phyloP scores from a whole-genome alignment of 179 eudicot species.

The Corrigiola litoralis region DNA sequence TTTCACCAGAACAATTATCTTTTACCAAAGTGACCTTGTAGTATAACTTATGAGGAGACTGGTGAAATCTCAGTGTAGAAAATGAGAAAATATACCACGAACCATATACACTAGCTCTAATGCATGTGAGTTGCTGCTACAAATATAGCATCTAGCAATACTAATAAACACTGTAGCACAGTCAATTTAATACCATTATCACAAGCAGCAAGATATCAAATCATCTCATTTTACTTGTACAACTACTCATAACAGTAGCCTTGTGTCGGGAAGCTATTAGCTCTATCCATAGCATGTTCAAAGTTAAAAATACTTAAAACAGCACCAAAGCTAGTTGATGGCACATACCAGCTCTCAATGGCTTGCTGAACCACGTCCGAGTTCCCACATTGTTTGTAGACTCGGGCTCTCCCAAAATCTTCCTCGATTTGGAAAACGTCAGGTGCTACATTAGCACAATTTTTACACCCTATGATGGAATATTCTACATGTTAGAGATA shows the following conservation, averaged over 20 bases:
- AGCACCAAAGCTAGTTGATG: background rate
- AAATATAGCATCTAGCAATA: too few species aligned
- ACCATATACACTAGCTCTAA: too few species aligned
- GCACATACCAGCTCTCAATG: conserved; percentile 77
- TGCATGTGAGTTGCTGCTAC: too few species aligned
- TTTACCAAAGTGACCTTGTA: background rate
- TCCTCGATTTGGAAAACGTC: conserved; percentile 83
- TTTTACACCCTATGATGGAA: conserved; percentile 68
- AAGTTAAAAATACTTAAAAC: too few species aligned
- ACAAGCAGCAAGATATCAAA: too few species aligned
- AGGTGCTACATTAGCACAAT: conserved; percentile 82
- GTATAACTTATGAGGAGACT: background rate
- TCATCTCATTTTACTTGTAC: too few species aligned
- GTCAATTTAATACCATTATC: too few species aligned
- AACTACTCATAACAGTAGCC: background rate
- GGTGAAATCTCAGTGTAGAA: background rate
- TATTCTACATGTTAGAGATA: background rate
- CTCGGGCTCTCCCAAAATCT: conserved; percentile 96
- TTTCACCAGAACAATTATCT: background rate
- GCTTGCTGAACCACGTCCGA: conserved; percentile 73
- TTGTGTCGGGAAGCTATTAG: background rate
- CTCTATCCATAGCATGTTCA: background rate
- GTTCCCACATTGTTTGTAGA: conserved; percentile 56
- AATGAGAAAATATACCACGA: background rate
- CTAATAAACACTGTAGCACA: too few species aligned